Base-by-base conservation (phyloP, 2,329 filamentous ascomycete genomes). In the Scytalidium sp. region DNA sequence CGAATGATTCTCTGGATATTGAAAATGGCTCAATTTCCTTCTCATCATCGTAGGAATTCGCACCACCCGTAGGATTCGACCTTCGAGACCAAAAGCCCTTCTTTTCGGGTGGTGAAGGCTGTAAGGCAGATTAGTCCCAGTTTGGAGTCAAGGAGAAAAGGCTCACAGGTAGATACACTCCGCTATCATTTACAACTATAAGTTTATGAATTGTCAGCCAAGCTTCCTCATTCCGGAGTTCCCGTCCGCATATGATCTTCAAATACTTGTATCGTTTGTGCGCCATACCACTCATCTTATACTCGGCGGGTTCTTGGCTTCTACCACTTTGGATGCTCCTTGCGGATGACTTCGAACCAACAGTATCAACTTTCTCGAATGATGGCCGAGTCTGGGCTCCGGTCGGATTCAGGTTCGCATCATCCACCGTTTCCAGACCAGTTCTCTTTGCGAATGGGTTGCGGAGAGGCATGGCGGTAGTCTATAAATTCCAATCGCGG, bases 1-100 rank as follows among this genome's bases (percentile, higher is more conserved):
- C 94, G 64, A 97, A 97, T 2, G 92, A 97, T 72, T 97, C 94
- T 62, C 93, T 83, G 32, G 92, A 96, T 67, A 97, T 97, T 56
- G 88, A 90, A 67, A 97, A 97, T 13, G 88, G 91, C 66, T 97
- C 93, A 60, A 91, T 92, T 54, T 96, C 90, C 61, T 85, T 84
- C 52, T 89, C 75, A 60, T 87, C 81, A 64, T 79, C 83, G 48
- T 72, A 71, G 25, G 74, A 78, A 56, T 81, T 78, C 57, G 73
- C 76, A 4, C 81, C 84, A 41, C 78, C 73, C 9, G 79, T 76
- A 11, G 70, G 64, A 50, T 81, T 75, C 72, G 62, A 59, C 25
- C 59, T 57, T 58, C 75, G 75, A 21, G 78, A 78, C 91, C 91
- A 97, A 61, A 90, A 86, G 54, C 80, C 80, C 64, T 89, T 90